A percentile compares a stretch with the other conserved stretches of the same genome.
Conservation (phyloP, 2,329 filamentous ascomycete genomes). For the Epichloe festucae region DNA sequence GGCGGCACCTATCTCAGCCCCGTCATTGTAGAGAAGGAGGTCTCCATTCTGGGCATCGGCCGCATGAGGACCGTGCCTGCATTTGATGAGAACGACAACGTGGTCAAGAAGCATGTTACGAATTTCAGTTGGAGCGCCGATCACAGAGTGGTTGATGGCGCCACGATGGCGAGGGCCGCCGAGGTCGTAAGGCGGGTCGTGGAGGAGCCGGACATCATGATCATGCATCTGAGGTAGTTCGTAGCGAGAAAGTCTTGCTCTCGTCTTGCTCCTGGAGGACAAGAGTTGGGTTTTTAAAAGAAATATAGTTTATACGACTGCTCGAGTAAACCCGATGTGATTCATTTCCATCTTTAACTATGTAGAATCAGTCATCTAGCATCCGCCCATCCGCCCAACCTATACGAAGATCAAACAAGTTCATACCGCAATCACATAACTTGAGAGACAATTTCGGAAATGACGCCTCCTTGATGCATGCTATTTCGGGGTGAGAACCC, state of each 20-base stretch:
- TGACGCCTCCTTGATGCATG: too few relatives aligned
- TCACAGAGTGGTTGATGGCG: slow-evolving; percentile 87
- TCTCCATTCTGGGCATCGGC: slow-evolving; percentile 84
- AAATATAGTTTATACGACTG: too few relatives aligned
- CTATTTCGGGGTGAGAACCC: too few relatives aligned
- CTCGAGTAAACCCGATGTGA: too few relatives aligned
- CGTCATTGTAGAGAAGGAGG: slow-evolving; percentile 80
- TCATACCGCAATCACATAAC: too few relatives aligned
- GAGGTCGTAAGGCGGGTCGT: slow-evolving; percentile 66
- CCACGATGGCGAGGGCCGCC: slow-evolving; percentile 83
- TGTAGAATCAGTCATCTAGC: too few relatives aligned
- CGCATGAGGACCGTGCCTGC: slow-evolving; percentile 68
- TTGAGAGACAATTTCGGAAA: too few relatives aligned
- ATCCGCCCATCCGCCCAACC: too few relatives aligned
- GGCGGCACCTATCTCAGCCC: slow-evolving; percentile 86
- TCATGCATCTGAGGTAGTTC: slow-evolving; percentile 60
- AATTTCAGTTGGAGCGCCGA: slow-evolving; percentile 97
- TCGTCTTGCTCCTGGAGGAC: too few relatives aligned
- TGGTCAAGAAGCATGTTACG: slow-evolving; percentile 67
- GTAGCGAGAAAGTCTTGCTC: background rate
- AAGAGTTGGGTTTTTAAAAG: too few relatives aligned
- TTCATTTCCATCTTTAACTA: too few relatives aligned
- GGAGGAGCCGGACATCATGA: slow-evolving; percentile 77
- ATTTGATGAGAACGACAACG: slow-evolving; percentile 46
- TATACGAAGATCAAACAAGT: too few relatives aligned